Evolutionary conservation across 495 filamentous ascomycete genomes (phyloP).

Genomic region (Chaetomidium leptoderma): DNA sequence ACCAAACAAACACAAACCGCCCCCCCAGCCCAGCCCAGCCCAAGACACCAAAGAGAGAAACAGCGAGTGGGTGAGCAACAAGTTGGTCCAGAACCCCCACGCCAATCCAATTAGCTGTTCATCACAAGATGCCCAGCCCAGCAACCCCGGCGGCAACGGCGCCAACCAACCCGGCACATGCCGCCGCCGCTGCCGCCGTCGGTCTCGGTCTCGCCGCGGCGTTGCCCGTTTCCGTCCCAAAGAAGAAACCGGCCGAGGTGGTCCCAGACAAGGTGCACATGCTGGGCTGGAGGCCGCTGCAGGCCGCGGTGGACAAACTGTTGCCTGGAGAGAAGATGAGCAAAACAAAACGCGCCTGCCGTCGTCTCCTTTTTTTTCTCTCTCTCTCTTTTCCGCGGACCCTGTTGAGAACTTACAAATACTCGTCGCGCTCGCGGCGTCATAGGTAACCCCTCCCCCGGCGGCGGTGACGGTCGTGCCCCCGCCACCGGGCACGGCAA

Average conservation of each 20-base stretch:
- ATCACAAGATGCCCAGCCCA: conserved; percentile 20
- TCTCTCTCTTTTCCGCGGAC: no score
- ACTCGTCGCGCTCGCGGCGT: conserved; percentile 50
- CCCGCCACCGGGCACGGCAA: conserved; percentile 54
- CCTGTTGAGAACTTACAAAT: conserved; percentile 52
- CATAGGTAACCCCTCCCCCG: conserved; percentile 30
- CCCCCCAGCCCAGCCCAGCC: background rate
- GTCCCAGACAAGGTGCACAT: conserved; percentile 32
- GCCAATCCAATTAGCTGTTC: background rate
- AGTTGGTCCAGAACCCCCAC: background rate
- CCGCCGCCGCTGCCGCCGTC: conserved; percentile 9
- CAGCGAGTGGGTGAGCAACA: background rate
- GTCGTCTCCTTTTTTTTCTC: no score
- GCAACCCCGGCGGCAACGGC: conserved; percentile 24
- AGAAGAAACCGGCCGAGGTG: conserved; percentile 24
- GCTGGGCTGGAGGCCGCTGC: conserved; percentile 22
- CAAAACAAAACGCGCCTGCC: no score
- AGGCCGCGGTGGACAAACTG: conserved; percentile 30
- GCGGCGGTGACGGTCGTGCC: conserved; percentile 50
- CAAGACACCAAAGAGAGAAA: background rate
- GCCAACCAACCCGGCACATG: conserved; percentile 20
- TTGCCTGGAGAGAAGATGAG: conserved; percentile 19
- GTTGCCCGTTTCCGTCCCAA: conserved; percentile 26
- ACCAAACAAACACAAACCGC: background rate
- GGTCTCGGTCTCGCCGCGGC: conserved; percentile 25